Base-by-base conservation (phyloP, 768 basidiomycete genomes). In the Dacryopinax spathularia region DNA sequence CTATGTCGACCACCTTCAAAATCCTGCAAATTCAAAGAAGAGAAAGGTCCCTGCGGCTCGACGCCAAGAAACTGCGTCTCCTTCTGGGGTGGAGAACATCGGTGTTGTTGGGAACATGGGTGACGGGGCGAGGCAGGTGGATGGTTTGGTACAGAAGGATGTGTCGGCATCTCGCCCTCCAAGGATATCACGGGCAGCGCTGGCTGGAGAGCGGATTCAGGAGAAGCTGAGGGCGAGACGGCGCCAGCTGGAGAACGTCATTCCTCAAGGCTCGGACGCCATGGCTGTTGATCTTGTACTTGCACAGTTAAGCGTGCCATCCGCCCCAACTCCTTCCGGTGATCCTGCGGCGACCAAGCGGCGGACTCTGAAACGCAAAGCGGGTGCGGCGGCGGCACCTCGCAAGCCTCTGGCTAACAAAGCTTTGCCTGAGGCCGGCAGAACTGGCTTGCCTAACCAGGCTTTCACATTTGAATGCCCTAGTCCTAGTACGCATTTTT, bases 21-120 rank as follows among this genome's bases (percentile, higher is more conserved):
- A 89, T 66, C 88, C 84, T 2, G 86, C 85, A 7, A 91, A 91
- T 69, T 87, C 88, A 59, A 91, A 91, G 82, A 91, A 91, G 76
- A 80, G 89, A 59, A 91, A 91, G 72, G 89, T 91, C 1, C 89
- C 90, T 0, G 88, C 72, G 70, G 62, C 64, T 5, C 33, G 60
- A 33, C 60, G 27, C 25, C n/a, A 18, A 27, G 31, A 35, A 16
- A 33, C 37, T 1, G 22, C 15, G 20, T 60, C 34, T 12, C 39
- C 20, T 60, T 20, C 25, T 29, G 12, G 27, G 62, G 35, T 2
- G 31, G 56, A 16, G 25, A 33, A 16, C 64, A 60, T n/a, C 60
- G 79, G 81, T 64, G 70, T 67, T 62, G 71, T 73, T 63, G 77
- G 79, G 43, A 72, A 71, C 61, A 77, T 78, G 36, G 76, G 77